Evolutionary conservation across 257 asterid genomes (phyloP).

Genomic region (Paulownia fortunei): DNA sequence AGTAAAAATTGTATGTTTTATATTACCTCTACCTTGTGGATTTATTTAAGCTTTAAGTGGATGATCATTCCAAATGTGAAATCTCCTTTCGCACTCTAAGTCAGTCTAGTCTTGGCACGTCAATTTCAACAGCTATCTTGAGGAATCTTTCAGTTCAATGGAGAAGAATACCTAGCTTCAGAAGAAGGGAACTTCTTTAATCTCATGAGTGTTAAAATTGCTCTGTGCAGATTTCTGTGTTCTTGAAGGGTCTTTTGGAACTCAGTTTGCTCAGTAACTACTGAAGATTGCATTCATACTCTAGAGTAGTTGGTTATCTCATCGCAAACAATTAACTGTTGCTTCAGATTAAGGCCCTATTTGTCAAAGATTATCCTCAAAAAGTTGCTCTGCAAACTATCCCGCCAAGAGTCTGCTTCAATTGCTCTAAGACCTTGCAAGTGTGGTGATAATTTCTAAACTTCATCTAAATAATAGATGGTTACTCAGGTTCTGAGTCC

Average conservation of each 20-base stretch:
- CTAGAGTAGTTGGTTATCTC: neutral
- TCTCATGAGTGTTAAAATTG: neutral
- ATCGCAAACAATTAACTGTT: neutral
- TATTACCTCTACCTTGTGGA: neutral
- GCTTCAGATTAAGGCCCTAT: neutral
- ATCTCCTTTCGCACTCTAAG: neutral
- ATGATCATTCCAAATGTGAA: neutral
- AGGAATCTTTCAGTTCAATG: neutral
- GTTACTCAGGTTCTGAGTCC: neutral
- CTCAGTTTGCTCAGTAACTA: neutral
- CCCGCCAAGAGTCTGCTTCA: neutral
- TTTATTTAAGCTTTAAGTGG: neutral
- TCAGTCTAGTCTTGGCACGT: neutral
- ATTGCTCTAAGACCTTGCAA: neutral
- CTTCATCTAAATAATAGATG: too few species aligned
- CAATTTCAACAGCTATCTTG: neutral
- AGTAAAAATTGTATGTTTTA: neutral
- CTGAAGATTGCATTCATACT: neutral
- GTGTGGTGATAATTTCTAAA: too few species aligned
- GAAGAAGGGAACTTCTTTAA: neutral
- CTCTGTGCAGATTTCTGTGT: neutral
- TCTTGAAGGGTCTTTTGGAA: neutral
- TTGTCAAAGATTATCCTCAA: neutral
- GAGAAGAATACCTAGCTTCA: neutral
- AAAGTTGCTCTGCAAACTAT: neutral